Conservation (phyloP, 2,329 filamentous ascomycete genomes). For the Zasmidium cellare region DNA sequence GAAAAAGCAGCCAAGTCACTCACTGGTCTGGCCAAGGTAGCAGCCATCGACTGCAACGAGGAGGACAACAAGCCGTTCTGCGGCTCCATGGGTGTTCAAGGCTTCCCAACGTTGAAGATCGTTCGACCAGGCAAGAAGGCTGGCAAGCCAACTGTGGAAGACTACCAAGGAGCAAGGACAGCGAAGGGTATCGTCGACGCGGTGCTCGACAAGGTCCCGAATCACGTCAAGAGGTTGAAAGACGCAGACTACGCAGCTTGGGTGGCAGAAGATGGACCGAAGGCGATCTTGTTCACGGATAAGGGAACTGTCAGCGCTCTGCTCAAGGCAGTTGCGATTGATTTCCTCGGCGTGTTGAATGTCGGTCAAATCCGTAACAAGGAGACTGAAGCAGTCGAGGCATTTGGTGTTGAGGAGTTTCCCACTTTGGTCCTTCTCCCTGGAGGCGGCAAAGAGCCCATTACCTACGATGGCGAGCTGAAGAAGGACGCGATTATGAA, state of each 20-base stretch:
- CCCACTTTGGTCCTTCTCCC: constrained; percentile 81
- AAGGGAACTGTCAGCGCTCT: constrained; percentile 86
- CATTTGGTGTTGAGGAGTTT: constrained; percentile 75
- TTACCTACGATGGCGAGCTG: constrained; percentile 78
- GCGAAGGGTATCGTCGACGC: constrained; percentile 87
- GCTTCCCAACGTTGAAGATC: constrained; percentile 95
- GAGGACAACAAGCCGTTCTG: constrained; percentile 89
- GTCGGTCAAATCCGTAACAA: constrained; percentile 84
- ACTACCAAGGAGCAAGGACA: constrained; percentile 81
- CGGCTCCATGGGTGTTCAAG: constrained; percentile 80
- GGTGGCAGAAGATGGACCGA: constrained; percentile 65
- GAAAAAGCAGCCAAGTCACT: constrained; percentile 90
- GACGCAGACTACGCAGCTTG: constrained; percentile 79
- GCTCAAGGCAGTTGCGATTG: constrained; percentile 81
- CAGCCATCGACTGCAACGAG: constrained; percentile 92
- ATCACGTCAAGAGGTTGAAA: constrained; percentile 78
- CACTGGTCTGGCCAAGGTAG: constrained; percentile 89
- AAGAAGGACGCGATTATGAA: constrained; percentile 79
- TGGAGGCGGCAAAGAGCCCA: constrained; percentile 64
- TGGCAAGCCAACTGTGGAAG: constrained; percentile 78
- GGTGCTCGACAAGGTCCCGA: constrained; percentile 84
- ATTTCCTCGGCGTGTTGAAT: constrained; percentile 77
- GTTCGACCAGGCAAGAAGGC: constrained; percentile 80
- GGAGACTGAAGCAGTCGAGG: constrained; percentile 68
- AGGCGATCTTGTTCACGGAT: constrained; percentile 89